Evolutionary conservation across 495 filamentous ascomycete species (phyloP).

Genomic region (Hypoxylon perforatum): DNA sequence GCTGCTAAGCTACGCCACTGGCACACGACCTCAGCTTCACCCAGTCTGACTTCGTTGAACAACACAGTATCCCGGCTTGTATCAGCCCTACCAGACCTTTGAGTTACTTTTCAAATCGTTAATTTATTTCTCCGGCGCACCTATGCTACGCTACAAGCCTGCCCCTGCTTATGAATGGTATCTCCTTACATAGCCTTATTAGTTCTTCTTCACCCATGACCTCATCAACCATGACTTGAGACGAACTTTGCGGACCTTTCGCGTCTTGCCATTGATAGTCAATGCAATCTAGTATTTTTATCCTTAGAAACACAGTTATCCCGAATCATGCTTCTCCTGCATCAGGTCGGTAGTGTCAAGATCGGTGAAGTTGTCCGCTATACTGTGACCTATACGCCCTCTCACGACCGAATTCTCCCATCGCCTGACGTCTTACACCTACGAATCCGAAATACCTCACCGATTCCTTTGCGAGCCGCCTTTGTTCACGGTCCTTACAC

Average conservation of each 20-base stretch:
- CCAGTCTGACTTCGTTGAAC: no score
- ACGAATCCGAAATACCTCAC: conserved; percentile 90
- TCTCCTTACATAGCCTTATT: not conserved
- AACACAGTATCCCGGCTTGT: no score
- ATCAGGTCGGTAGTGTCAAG: conserved; percentile 88
- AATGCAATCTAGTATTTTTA: conserved; percentile 1
- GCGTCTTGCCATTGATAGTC: conserved; percentile 2
- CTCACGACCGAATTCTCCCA: conserved; percentile 85
- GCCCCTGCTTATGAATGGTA: no score
- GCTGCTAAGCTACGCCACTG: no score
- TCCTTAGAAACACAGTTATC: conserved; percentile 15
- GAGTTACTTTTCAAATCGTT: no score
- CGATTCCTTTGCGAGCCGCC: conserved; percentile 88
- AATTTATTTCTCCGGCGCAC: no score
- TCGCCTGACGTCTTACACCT: conserved; percentile 81
- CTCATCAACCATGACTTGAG: conserved; percentile 1
- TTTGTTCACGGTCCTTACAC: conserved; percentile 97
- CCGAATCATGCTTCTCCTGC: conserved; percentile 81
- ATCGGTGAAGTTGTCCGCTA: conserved; percentile 93
- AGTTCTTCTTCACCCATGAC: not conserved
- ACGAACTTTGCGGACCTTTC: no score
- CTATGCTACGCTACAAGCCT: no score
- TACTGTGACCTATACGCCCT: conserved; percentile 93
- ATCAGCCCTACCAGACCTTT: not conserved
- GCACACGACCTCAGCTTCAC: no score